Evolutionary conservation across 768 basidiomycete genomes (phyloP).

Genomic region (Ramaria sp.): DNA sequence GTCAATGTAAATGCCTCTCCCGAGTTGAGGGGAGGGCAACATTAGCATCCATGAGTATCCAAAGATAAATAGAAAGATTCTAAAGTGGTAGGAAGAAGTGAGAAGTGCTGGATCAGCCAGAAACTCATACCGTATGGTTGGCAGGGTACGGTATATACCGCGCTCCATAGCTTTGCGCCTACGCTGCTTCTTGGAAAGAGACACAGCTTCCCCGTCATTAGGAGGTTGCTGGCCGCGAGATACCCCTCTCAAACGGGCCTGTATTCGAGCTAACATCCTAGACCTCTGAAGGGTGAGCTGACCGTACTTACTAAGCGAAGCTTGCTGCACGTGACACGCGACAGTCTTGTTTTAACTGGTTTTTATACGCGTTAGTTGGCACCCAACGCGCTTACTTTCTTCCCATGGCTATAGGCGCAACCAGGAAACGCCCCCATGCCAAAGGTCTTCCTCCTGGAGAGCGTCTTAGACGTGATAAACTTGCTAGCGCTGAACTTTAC

Average conservation of each 20-base stretch:
- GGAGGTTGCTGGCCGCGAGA: neutral
- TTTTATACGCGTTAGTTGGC: neutral
- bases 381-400: neutral
- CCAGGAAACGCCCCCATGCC: constrained; percentile 40
- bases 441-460: constrained; percentile 54
- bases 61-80: constrained; percentile 43
- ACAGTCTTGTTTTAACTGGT: neutral
- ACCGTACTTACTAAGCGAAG: neutral
- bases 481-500: constrained; percentile 28
- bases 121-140: constrained; percentile 7
- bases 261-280: neutral
- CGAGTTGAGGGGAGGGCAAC: constrained; percentile 57
- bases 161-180: constrained; percentile 30
- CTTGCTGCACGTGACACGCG: neutral
- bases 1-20: constrained; percentile 71
- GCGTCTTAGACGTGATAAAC: constrained; percentile 46
- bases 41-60: constrained; percentile 82
- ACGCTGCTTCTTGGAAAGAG: constrained; percentile 25
- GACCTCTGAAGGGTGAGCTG: neutral
- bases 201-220: constrained; percentile 22
- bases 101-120: neutral
- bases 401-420: constrained; percentile 37
- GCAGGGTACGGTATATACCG: constrained; percentile 24
- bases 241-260: neutral
- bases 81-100: constrained; percentile 18